Evolutionary conservation across 371 early-diverging fungal genomes (phyloP).

Genomic region (Lichtheimia hyalospora): DNA sequence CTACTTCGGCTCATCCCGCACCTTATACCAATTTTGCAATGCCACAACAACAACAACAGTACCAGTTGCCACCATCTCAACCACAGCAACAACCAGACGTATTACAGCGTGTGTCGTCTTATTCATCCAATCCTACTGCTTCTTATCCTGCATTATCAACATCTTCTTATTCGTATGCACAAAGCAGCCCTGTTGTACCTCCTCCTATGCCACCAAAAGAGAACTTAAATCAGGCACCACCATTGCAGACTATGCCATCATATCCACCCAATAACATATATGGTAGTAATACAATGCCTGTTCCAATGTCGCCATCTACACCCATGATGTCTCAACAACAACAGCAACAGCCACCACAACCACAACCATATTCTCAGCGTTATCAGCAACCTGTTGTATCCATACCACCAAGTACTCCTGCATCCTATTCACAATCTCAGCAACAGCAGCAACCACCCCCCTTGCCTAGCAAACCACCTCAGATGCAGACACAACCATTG

Average conservation of each 20-base stretch:
- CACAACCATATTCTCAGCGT: neutral
- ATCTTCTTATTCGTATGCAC: slow-evolving; percentile 2
- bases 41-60: neutral
- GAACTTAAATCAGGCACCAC: neutral
- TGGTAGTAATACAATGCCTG: neutral
- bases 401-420: neutral
- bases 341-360: neutral
- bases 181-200: slow-evolving; percentile 1
- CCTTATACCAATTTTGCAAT: slow-evolving; percentile 4
- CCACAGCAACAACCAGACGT: neutral
- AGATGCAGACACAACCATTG: slow-evolving; percentile 4
- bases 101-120: slow-evolving; percentile 4
- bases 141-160: neutral
- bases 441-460: slow-evolving; percentile 9
- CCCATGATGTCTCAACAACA: neutral
- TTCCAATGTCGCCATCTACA: neutral
- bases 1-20: neutral
- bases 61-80: neutral
- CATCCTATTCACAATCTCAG: neutral
- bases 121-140: neutral
- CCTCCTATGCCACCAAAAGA: neutral
- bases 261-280: neutral
- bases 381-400: neutral
- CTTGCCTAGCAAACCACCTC: slow-evolving; percentile 3
- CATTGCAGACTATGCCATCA: neutral